Evolutionary conservation across 2,329 filamentous ascomycete genomes (phyloP).

Genomic region (Atkinsonella texensis): DNA sequence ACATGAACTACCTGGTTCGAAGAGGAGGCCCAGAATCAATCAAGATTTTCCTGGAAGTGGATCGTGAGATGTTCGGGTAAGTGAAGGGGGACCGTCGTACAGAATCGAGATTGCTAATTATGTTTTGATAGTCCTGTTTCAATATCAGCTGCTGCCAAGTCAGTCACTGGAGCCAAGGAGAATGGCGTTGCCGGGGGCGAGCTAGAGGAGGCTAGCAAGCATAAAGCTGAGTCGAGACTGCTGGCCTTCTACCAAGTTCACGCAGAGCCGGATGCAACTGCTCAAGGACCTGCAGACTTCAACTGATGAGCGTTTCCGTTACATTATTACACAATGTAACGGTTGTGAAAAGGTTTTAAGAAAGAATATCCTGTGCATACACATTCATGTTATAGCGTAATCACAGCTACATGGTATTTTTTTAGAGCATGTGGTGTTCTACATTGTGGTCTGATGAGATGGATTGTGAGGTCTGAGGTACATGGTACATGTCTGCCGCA

Average conservation of each 20-base stretch:
- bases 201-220: constrained; percentile 37
- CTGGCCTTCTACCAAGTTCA: constrained; percentile 42
- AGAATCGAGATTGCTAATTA: constrained; percentile 2
- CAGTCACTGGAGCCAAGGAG: constrained; percentile 26
- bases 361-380: background rate
- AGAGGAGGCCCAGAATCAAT: constrained; percentile 72
- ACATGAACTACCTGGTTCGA: constrained; percentile 75
- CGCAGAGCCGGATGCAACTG: constrained; percentile 31
- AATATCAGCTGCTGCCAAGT: constrained; percentile 10
- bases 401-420: too few relatives aligned
- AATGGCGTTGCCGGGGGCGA: constrained; percentile 30
- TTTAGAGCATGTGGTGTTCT: too few relatives aligned
- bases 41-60: constrained; percentile 72
- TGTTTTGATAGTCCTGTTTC: constrained; percentile 11
- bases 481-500: background rate
- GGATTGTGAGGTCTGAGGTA: background rate
- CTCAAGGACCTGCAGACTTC: constrained; percentile 39
- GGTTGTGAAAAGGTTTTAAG: background rate
- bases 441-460: background rate
- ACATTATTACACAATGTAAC: background rate
- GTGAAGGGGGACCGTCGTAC: constrained; percentile 14
- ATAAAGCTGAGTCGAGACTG: constrained; percentile 39
- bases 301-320: constrained; percentile 20
- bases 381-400: background rate
- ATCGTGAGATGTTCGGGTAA: constrained; percentile 79